phyloP scores from a whole-genome alignment of 2,329 filamentous ascomycete genomes.

The Talaromyces atroroseus region DNA sequence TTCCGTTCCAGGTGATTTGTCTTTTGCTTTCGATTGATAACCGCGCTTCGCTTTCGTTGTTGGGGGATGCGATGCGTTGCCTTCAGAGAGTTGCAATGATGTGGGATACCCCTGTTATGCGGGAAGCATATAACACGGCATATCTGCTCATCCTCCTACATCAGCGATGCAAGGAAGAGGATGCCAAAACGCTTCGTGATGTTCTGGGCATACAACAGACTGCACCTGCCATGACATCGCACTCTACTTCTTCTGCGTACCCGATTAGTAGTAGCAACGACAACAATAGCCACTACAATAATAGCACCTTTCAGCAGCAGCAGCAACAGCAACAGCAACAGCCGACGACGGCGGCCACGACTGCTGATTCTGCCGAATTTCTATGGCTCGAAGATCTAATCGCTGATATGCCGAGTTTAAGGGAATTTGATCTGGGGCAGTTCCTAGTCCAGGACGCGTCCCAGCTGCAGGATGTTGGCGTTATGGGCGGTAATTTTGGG shows the following conservation, averaged over 20 bases:
- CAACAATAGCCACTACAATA: neutral
- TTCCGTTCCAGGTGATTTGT: constrained; percentile 56
- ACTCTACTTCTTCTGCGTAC: neutral
- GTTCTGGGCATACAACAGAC: constrained; percentile 34
- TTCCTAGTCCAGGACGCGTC: constrained; percentile 31
- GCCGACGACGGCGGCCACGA: constrained; percentile 6
- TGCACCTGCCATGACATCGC: constrained; percentile 18
- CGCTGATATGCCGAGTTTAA: constrained; percentile 41
- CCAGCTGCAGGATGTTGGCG: constrained; percentile 17
- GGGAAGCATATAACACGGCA: constrained; percentile 52
- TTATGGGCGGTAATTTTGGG: neutral
- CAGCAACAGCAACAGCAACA: neutral
- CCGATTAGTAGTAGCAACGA: neutral
- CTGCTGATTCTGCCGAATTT: constrained; percentile 30
- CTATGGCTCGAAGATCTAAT: constrained; percentile 42
- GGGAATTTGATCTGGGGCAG: constrained; percentile 42
- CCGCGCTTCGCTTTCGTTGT: constrained; percentile 42
- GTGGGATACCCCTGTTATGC: constrained; percentile 46
- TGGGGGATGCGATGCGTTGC: constrained; percentile 49
- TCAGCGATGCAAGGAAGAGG: constrained; percentile 45
- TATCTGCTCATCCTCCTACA: constrained; percentile 51
- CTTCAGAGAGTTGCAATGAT: constrained; percentile 38
- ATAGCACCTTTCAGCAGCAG: neutral
- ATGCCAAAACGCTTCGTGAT: constrained; percentile 32
- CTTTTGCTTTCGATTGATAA: constrained; percentile 53